phyloP scores from a whole-genome alignment of 2,329 filamentous ascomycete genomes.

The Pezizomycotina sp. region DNA sequence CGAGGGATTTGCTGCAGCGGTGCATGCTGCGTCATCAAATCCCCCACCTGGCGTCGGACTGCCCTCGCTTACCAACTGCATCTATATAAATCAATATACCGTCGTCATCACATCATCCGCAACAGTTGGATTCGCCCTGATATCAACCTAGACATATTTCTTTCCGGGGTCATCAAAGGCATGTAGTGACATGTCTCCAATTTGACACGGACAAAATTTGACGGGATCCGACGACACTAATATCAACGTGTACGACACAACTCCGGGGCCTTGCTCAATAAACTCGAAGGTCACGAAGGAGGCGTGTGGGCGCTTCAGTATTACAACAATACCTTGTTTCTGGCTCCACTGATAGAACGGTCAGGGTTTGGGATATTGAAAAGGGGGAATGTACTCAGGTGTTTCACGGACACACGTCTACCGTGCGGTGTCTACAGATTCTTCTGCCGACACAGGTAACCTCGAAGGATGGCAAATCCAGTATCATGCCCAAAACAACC shows the following conservation, averaged over 20 bases:
- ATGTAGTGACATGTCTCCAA: conserved; percentile 93
- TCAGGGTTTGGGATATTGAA: conserved; percentile 99
- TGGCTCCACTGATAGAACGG: conserved; percentile 86
- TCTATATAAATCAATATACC: conserved; percentile 90
- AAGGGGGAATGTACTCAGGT: conserved; percentile 82
- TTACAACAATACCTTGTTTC: conserved; percentile 90
- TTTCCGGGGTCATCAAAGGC: conserved; percentile 86
- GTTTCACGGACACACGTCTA: conserved; percentile 95
- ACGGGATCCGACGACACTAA: conserved; percentile 95
- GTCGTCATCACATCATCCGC: conserved; percentile 77
- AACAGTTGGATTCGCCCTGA: conserved; percentile 78
- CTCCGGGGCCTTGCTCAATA: conserved; percentile 68
- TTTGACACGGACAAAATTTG: conserved; percentile 97
- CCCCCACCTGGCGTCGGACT: conserved; percentile 42
- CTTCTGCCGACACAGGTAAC: conserved; percentile 70
- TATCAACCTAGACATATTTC: conserved; percentile 75
- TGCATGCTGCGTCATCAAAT: conserved; percentile 57
- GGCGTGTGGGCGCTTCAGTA: conserved; percentile 97
- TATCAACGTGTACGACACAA: conserved; percentile 98
- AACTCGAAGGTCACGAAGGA: conserved; percentile 82
- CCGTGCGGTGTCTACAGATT: conserved; percentile 88
- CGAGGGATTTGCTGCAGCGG: conserved; percentile 44
- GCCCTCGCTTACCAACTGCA: conserved; percentile 65
- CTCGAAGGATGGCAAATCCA: conserved; percentile 52
- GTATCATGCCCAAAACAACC: conserved; percentile 90